Evolutionary conservation across 1,139 yeast species (phyloP).

Genomic region (Cylindricascospora bacillispora): DNA sequence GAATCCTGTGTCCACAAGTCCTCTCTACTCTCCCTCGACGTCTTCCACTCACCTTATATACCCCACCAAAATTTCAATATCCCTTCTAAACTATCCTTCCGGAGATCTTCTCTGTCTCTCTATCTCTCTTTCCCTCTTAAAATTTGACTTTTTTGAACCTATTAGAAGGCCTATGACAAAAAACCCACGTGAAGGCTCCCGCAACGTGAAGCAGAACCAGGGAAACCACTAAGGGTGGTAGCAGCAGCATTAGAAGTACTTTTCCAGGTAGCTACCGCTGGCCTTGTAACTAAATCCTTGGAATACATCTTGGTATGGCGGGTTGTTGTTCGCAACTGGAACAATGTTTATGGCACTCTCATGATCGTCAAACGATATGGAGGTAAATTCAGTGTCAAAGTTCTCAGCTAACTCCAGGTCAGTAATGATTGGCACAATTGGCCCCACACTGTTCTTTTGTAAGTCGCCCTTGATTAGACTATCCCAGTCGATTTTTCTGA

Average conservation of each 20-base stretch:
- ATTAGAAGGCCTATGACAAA: no score
- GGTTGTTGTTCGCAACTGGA: slow-evolving; percentile 1
- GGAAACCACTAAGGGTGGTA: no score
- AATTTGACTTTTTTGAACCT: no score
- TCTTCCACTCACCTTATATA: no score
- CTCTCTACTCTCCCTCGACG: no score
- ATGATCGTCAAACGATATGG: slow-evolving; percentile 35
- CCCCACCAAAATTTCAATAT: no score
- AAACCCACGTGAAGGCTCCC: no score
- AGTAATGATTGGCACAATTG: slow-evolving; percentile 75
- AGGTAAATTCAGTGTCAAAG: slow-evolving; percentile 79
- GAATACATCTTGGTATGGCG: slow-evolving; percentile 20
- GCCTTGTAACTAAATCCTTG: slow-evolving; percentile 29
- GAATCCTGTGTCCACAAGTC: no score
- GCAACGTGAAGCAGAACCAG: no score
- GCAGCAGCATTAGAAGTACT: slow-evolving; percentile 17
- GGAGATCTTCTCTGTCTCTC: no score
- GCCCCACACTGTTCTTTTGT: slow-evolving; percentile 43
- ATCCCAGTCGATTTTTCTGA: slow-evolving; percentile 71
- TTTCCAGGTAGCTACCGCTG: slow-evolving; percentile 25
- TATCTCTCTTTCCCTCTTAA: no score
- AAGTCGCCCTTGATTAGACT: slow-evolving; percentile 37
- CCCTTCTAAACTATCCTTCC: no score
- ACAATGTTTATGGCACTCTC: slow-evolving; percentile 6
- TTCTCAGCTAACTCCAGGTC: slow-evolving; percentile 85